Conservation (phyloP, 257 asterid genomes). For the Solanum neorickii region DNA sequence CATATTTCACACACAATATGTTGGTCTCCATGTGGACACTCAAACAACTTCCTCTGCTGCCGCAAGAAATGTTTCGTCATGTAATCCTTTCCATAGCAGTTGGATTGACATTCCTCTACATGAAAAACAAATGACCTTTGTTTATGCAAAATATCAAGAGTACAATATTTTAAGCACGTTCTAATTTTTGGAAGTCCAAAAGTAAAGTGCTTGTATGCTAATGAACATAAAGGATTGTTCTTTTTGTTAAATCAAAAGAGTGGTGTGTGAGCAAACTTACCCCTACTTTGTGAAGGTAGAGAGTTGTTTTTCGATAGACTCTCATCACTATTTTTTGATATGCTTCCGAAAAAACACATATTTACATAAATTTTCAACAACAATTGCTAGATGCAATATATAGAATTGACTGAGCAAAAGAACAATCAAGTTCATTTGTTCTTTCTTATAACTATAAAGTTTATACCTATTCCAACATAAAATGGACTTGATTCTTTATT, state of each 20-base stretch:
- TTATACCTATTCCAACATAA: no score
- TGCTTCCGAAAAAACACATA: no score
- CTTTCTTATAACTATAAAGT: no score
- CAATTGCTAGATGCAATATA: no score
- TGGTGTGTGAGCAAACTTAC: no score
- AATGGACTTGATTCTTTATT: no score
- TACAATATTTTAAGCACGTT: not conserved
- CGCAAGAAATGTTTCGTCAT: slow-evolving; percentile 62
- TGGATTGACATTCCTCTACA: slow-evolving; percentile 49
- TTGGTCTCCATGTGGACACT: slow-evolving; percentile 62
- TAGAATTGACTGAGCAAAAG: not conserved
- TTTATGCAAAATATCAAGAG: not conserved
- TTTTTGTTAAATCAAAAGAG: not conserved
- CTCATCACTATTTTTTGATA: no score
- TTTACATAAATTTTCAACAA: no score
- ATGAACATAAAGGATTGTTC: not conserved
- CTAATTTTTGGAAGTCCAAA: not conserved
- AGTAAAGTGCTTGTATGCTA: not conserved
- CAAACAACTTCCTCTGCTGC: slow-evolving; percentile 69
- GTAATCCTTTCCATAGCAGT: slow-evolving; percentile 8
- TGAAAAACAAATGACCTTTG: slow-evolving; percentile 78
- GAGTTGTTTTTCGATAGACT: no score
- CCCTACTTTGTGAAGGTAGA: no score
- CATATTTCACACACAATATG: slow-evolving; percentile 51
- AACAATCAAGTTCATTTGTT: no score